These are phyloP conservation scores for Wallacemonas sp. DNA, from an alignment of 208 protist genomes.

Conservation along the genomic window DNA sequence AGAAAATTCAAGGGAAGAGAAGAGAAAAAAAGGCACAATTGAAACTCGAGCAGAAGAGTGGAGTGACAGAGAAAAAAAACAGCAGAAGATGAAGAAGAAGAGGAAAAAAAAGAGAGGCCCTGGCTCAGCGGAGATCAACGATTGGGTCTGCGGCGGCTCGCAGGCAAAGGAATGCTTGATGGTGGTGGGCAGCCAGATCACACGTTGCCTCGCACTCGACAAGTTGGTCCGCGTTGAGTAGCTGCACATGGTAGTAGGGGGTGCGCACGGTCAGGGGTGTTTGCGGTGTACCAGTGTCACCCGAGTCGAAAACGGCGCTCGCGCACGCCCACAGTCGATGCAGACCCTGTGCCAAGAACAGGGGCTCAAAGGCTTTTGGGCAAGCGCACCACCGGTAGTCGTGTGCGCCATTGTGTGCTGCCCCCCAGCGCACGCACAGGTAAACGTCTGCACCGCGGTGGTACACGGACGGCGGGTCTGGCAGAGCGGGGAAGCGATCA, in stretches of 20 bases:
- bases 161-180: not conserved
- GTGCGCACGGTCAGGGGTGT: not conserved
- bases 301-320: not conserved
- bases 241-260: not conserved
- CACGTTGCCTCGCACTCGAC: not conserved
- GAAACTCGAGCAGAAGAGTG: not conserved
- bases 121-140: not conserved
- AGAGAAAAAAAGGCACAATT: not conserved
- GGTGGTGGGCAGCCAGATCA: not conserved
- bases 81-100: not conserved
- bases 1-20: slow-evolving; percentile 2
- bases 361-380: not conserved
- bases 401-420: not conserved
- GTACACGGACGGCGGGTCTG: not conserved
- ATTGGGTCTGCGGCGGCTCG: not conserved
- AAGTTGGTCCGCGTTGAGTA: slow-evolving; percentile 4
- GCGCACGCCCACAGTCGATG: slow-evolving; percentile 1
- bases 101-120: not conserved
- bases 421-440: not conserved
- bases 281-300: not conserved
- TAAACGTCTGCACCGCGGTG: too few species aligned
- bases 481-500: not conserved
- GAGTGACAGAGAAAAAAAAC: slow-evolving; percentile 18
- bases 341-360: not conserved
- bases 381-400: slow-evolving; percentile 1